phyloP scores from a whole-genome alignment of 495 filamentous ascomycete species.

The Parathielavia appendiculata region DNA sequence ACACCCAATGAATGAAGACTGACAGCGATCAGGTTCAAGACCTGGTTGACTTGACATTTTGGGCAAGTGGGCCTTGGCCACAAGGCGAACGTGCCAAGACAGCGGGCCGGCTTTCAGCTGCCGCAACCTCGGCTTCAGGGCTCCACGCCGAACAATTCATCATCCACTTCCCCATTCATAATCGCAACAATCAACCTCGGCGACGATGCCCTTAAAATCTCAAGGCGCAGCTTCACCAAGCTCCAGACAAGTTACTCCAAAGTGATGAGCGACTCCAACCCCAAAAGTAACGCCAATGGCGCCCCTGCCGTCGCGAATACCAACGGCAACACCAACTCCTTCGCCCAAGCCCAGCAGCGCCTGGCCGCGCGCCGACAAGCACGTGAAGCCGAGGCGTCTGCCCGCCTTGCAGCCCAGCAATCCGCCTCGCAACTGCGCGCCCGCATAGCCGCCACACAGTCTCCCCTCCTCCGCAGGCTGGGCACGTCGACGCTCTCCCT shows the following conservation, averaged over 20 bases:
- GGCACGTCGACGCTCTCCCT: slow-evolving; percentile 51
- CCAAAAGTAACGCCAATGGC: slow-evolving; percentile 9
- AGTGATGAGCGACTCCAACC: slow-evolving; percentile 12
- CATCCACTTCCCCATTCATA: neutral
- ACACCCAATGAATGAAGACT: too few relatives aligned
- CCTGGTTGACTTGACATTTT: too few relatives aligned
- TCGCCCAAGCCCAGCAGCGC: slow-evolving; percentile 79
- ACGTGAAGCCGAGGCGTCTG: slow-evolving; percentile 57
- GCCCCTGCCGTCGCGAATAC: neutral
- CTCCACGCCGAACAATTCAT: slow-evolving; percentile 3
- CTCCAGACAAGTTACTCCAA: neutral
- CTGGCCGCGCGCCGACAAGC: slow-evolving; percentile 70
- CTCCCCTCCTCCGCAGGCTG: slow-evolving; percentile 54
- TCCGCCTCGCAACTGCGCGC: slow-evolving; percentile 55
- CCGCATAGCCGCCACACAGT: slow-evolving; percentile 56
- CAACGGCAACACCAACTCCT: slow-evolving; percentile 44
- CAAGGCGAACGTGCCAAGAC: neutral
- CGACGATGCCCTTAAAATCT: slow-evolving; percentile 6
- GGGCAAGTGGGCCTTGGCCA: slow-evolving; percentile 4
- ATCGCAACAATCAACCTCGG: neutral
- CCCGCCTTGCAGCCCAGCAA: slow-evolving; percentile 51
- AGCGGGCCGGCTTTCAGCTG: slow-evolving; percentile 13
- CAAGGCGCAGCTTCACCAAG: neutral
- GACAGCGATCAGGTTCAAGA: too few relatives aligned
- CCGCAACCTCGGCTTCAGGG: slow-evolving; percentile 21